A percentile compares a stretch with the other conserved stretches of the same genome.
Evolutionary conservation across 306 rosid genomes (phyloP).

Genomic region (Vachellia pachyceras): DNA sequence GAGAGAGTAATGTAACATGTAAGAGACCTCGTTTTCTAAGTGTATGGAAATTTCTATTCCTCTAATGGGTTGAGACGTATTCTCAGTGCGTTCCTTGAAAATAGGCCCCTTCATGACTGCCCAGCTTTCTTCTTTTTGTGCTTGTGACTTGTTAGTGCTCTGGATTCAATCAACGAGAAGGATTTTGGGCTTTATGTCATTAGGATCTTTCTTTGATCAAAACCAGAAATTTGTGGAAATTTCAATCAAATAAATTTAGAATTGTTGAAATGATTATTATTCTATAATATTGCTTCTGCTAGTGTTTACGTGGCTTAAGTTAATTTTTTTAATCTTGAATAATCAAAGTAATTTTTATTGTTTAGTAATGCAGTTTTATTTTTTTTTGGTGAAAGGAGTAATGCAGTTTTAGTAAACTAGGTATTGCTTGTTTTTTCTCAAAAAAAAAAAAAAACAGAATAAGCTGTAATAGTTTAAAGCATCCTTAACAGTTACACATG

Average conservation of each 20-base stretch:
- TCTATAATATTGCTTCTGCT: background rate
- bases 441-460: too few species aligned
- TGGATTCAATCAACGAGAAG: conserved; percentile 21
- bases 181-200: background rate
- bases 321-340: background rate
- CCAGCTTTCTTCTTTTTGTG: conserved; percentile 39
- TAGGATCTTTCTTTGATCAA: background rate
- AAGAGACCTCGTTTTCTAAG: conserved; percentile 37
- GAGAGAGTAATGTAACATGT: conserved; percentile 39
- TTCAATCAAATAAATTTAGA: background rate
- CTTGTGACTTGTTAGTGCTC: conserved; percentile 11
- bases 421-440: background rate
- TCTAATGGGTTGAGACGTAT: conserved; percentile 37
- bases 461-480: too few species aligned
- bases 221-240: background rate
- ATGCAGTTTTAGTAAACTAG: background rate
- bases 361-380: too few species aligned
- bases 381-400: too few species aligned
- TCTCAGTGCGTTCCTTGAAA: conserved; percentile 35
- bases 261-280: background rate
- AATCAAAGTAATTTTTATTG: background rate
- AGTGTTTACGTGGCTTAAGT: background rate
- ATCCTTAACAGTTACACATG: background rate
- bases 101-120: conserved; percentile 37
- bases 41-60: conserved; percentile 32